Evolutionary conservation across 2,329 filamentous ascomycete species (phyloP), one percentile per base, ranked within the genome.

Genomic region (Talaromyces marneffei): DNA sequence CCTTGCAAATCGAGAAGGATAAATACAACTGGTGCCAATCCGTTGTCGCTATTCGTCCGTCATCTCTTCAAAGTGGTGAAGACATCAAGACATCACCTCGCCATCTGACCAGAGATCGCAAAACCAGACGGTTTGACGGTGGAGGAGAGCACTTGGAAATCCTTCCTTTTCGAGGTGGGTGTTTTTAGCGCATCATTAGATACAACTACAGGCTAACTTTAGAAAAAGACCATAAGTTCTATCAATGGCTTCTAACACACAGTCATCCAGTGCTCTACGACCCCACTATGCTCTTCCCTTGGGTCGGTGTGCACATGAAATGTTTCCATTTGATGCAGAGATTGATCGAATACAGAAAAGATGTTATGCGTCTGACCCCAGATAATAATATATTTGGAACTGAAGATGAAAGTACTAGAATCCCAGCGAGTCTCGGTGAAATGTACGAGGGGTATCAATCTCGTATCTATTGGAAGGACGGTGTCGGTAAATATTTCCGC

Each of bases 371-470:
- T 18, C n/a, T 46, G 10, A 25, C 37, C 16, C 54, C 54, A 53
- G 29, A 53, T 57, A 3, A 46, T 3, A 35, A 16, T n/a, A 46
- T 44, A 3, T 37, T 23, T 37, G 12, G 54, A 9, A 8, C 9
- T 23, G 6, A 8, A 7, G 16, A 33, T 3, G 7, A 33, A 31
- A 44, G 54, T 23, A 14, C 23, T 12, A 16, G 8, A 25, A 33
- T 57, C 29, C 54, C 54, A 27, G 18, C 39, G 1, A 46, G 31
- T 33, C 27, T 57, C 8, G 54, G 54, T 25, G 54, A 57, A 25
- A 57, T 44, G 37, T 57, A 57, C 23, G 54, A 57, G 25, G 27
- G 44, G 18, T 57, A 33, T 46, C 54, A 33, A 35, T 53, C 50
- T 53, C 50, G 50, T 10, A 53, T 53, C 2, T 37, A 53, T 53